phyloP scores from a whole-genome alignment of 805 yeast species.

The Candida nitratophila region DNA sequence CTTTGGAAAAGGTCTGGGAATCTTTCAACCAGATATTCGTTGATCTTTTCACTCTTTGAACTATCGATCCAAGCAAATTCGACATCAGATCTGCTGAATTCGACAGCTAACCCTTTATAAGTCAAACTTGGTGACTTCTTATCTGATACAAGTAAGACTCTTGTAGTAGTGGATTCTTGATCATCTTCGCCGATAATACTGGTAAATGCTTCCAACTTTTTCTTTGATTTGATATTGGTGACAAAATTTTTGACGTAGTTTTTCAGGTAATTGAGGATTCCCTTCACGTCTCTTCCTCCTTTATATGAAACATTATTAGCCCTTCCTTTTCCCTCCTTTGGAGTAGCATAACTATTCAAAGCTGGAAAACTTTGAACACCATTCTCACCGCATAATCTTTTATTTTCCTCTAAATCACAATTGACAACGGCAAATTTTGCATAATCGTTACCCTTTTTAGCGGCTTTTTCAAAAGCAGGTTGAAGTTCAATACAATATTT shows the following conservation, averaged over 20 bases:
- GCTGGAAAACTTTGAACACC: constrained; percentile 81
- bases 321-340: constrained; percentile 35
- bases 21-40: background rate
- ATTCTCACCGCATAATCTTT: constrained; percentile 59
- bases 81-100: constrained; percentile 41
- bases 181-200: background rate
- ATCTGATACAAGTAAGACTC: constrained; percentile 48
- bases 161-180: constrained; percentile 17
- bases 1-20: no score
- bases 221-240: constrained; percentile 32
- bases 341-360: constrained; percentile 73
- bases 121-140: constrained; percentile 44
- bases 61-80: constrained; percentile 40
- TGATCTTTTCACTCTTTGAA: constrained; percentile 2
- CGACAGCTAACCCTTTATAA: constrained; percentile 63
- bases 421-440: constrained; percentile 75
- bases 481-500: constrained; percentile 80
- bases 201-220: constrained; percentile 22
- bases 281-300: constrained; percentile 53
- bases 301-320: constrained; percentile 52
- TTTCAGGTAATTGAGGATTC: constrained; percentile 46
- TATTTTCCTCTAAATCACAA: constrained; percentile 68
- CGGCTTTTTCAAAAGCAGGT: constrained; percentile 59
- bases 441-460: constrained; percentile 46
- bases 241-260: constrained; percentile 58